Evolutionary conservation across 306 rosid genomes (phyloP).

Genomic region (Dalbergia oliveri): DNA sequence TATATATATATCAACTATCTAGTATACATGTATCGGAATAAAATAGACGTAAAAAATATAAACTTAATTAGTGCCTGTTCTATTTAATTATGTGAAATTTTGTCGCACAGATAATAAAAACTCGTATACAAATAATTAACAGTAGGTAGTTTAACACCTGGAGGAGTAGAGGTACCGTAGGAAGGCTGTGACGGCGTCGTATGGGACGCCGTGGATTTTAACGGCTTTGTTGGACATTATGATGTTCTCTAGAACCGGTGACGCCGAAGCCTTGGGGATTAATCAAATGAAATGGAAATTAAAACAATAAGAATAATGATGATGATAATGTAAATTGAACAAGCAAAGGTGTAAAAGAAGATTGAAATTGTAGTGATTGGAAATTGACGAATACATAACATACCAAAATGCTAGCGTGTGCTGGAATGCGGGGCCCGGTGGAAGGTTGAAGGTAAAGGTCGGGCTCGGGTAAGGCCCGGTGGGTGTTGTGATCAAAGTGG

Average conservation of each 20-base stretch:
- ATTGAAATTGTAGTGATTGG: neutral
- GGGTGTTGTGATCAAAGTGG: neutral
- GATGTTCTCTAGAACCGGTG: conserved; percentile 76
- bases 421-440: conserved; percentile 65
- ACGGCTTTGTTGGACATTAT: conserved; percentile 59
- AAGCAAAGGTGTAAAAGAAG: neutral
- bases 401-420: conserved; percentile 74
- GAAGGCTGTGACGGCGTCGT: conserved; percentile 73
- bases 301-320: too few species aligned
- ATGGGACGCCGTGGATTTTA: conserved; percentile 78
- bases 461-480: conserved; percentile 60
- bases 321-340: neutral
- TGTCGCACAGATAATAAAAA: too few species aligned
- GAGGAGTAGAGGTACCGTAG: conserved; percentile 70
- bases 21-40: too few species aligned
- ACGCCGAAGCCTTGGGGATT: conserved; percentile 62
- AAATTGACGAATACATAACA: too few species aligned
- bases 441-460: conserved; percentile 68
- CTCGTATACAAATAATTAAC: too few species aligned
- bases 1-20: too few species aligned
- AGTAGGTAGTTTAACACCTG: conserved; percentile 53
- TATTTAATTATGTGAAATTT: too few species aligned
- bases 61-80: too few species aligned
- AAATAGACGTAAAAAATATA: too few species aligned
- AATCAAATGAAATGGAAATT: neutral